Conservation (phyloP, 768 basidiomycete species). For the Panellus pusillus region DNA sequence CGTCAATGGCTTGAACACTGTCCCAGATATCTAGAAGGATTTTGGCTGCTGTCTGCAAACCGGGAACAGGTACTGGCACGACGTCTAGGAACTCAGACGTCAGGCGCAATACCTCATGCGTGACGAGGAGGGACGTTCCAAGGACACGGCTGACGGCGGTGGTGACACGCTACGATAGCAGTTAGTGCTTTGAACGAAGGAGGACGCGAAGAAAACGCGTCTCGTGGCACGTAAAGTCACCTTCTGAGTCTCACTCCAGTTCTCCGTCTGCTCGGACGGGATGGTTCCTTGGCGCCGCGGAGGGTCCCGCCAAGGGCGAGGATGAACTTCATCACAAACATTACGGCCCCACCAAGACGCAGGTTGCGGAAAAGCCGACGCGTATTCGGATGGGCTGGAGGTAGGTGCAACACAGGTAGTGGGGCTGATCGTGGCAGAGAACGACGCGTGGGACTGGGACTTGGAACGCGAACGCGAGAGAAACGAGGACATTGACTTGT, state of each 20-base stretch:
- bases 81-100: slow-evolving; percentile 40
- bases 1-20: slow-evolving; percentile 52
- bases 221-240: not conserved
- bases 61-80: slow-evolving; percentile 45
- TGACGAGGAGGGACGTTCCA: slow-evolving; percentile 34
- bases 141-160: slow-evolving; percentile 33
- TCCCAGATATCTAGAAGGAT: slow-evolving; percentile 57
- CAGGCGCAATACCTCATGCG: slow-evolving; percentile 36
- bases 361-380: slow-evolving; percentile 5
- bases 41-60: slow-evolving; percentile 48
- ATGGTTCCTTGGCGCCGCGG: slow-evolving; percentile 21
- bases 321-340: slow-evolving; percentile 13
- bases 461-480: slow-evolving; percentile 19
- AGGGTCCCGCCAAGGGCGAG: slow-evolving; percentile 21
- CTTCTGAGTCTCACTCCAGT: slow-evolving; percentile 22
- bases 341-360: slow-evolving; percentile 22
- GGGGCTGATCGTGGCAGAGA: slow-evolving; percentile 11
- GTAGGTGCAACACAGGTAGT: slow-evolving; percentile 2
- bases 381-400: not conserved
- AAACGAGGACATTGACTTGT: slow-evolving; percentile 18
- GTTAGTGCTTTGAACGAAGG: not conserved
- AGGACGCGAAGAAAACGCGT: slow-evolving; percentile 1
- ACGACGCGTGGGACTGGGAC: slow-evolving; percentile 13
- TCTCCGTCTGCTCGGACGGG: slow-evolving; percentile 27
- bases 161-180: slow-evolving; percentile 30